phyloP scores from a whole-genome alignment of 768 basidiomycete genomes.

The Trametes meyenii region DNA sequence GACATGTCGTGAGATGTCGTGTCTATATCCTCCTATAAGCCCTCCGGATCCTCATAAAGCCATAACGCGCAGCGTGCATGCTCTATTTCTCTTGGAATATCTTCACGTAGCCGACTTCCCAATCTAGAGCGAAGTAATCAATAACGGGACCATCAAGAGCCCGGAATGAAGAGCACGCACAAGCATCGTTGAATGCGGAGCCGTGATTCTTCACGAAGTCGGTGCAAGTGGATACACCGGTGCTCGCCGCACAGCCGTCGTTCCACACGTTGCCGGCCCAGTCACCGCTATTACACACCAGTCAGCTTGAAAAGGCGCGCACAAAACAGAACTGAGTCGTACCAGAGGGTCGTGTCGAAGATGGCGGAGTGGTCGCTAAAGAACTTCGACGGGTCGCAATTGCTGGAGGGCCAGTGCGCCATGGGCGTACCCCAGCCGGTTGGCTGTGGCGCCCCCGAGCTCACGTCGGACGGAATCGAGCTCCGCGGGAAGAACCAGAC shows the following conservation, averaged over 20 bases:
- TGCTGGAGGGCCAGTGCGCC: slow-evolving; percentile 76
- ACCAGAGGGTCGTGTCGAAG: slow-evolving; percentile 91
- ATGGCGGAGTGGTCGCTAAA: slow-evolving; percentile 79
- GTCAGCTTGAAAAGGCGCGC: slow-evolving; percentile 8
- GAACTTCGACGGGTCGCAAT: slow-evolving; percentile 77
- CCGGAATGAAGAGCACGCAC: slow-evolving; percentile 48
- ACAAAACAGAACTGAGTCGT: slow-evolving; percentile 29
- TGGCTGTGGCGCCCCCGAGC: slow-evolving; percentile 67
- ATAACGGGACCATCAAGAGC: slow-evolving; percentile 6
- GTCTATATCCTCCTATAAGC: too few relatives aligned
- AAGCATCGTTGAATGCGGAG: slow-evolving; percentile 70
- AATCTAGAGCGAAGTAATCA: slow-evolving; percentile 49
- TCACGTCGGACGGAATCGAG: slow-evolving; percentile 78
- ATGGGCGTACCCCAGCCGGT: slow-evolving; percentile 74
- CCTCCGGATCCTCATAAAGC: background rate
- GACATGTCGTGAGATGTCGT: too few relatives aligned
- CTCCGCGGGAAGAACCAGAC: slow-evolving; percentile 83
- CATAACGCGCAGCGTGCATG: background rate
- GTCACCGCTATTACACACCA: slow-evolving; percentile 64
- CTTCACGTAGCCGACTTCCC: slow-evolving; percentile 79
- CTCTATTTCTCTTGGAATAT: slow-evolving; percentile 54
- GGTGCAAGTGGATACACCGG: slow-evolving; percentile 83
- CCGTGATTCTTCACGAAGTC: slow-evolving; percentile 78
- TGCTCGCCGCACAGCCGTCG: slow-evolving; percentile 72
- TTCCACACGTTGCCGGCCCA: slow-evolving; percentile 88